Evolutionary conservation across 768 basidiomycete species (phyloP), one percentile per base, ranked within the genome.

Genomic region (Pisolithus orientalis): DNA sequence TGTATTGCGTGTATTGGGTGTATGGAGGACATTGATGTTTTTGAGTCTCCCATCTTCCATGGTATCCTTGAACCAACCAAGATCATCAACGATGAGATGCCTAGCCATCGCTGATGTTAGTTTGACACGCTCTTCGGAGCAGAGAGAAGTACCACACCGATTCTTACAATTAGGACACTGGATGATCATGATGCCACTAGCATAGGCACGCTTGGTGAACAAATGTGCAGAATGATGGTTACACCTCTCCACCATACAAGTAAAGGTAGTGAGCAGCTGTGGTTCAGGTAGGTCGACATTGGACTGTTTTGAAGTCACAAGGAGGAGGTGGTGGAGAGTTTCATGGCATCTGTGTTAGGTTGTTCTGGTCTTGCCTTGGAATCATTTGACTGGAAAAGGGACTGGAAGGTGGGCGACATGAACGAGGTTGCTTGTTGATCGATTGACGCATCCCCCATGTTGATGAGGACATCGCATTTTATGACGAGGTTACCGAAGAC

Each of bases 141-240:
- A 16, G 25, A 25, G 31, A 31, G 43, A 27, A n/a, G 44, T 10
- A 13, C 32, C 83, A 49, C 64, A 92, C 89, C 94, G 74, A 61
- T 89, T 91, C 60, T 87, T 83, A 66, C 95, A 99, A 11, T 79
- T 80, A 2, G 94, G 94, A 71, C 95, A 99, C 64, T 94, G 80
- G 1, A 96, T 80, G 27, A 99, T 74, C 3, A 98, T 94, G 48
- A 97, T 84, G 0, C 95, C 95, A 43, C 77, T 80, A 64, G 87
- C 80, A 68, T 99, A 99, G 17, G 90, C 80, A 43, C 83, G 78
- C 64, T 83, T 86, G 6, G 90, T 79, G 66, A 98, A 97, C 55
- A 88, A 79, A 61, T 97, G 94, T 5, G 90, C 84, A 8, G 91
- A 94, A 2, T 95, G 84, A 54, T 80, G 78, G 9, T 76, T 76